These are phyloP conservation scores for Beta lomatogona DNA, from an alignment of 179 eudicot species.

Conservation along the genomic window DNA sequence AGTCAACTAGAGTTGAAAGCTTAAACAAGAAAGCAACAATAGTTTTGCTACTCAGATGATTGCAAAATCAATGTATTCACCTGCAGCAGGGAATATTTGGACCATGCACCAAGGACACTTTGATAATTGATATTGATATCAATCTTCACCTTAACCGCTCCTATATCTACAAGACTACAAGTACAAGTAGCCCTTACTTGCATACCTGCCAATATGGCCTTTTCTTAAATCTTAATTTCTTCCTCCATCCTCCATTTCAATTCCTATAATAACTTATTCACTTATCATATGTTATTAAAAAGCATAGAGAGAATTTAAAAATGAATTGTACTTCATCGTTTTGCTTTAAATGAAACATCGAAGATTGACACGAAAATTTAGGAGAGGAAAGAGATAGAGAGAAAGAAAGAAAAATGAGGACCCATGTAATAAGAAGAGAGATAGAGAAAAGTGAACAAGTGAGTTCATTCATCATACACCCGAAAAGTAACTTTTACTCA, in stretches of 20 bases:
- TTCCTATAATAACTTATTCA: background rate
- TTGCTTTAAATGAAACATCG: too few species aligned
- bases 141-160: conserved; percentile 23
- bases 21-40: conserved; percentile 16
- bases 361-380: too few species aligned
- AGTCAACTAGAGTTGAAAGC: conserved; percentile 30
- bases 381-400: too few species aligned
- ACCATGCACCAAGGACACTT: background rate
- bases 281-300: too few species aligned
- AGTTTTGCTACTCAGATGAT: background rate
- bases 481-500: too few species aligned
- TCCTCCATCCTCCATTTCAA: background rate
- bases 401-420: too few species aligned
- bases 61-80: conserved; percentile 19
- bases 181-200: background rate
- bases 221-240: background rate
- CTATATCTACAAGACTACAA: conserved; percentile 6
- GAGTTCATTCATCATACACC: too few species aligned
- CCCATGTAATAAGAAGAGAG: too few species aligned
- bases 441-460: too few species aligned
- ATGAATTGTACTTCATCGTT: too few species aligned
- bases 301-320: too few species aligned
- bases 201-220: conserved; percentile 11
- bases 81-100: conserved; percentile 25
- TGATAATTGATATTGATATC: background rate